A percentile compares a stretch with the other conserved stretches of the same genome.
phyloP scores from a whole-genome alignment of 2,329 filamentous ascomycete genomes.

The Xylariaceae sp. region DNA sequence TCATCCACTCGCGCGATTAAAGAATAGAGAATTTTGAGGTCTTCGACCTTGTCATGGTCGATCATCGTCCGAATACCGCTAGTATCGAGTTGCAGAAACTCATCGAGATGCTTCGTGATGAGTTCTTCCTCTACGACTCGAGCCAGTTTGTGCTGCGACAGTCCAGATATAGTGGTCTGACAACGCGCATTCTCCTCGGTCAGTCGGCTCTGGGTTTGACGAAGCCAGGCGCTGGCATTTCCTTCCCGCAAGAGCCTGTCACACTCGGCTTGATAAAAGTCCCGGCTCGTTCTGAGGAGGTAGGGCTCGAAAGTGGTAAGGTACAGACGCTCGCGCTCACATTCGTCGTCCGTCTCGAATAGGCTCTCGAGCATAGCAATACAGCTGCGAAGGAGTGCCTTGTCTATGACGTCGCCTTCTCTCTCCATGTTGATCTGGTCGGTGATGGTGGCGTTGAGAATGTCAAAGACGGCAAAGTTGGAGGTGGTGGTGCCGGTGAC shows the following conservation, averaged over 20 bases:
- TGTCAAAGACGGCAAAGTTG: conserved; percentile 60
- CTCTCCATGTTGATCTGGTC: conserved; percentile 93
- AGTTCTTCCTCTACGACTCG: conserved; percentile 77
- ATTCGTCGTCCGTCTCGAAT: conserved; percentile 77
- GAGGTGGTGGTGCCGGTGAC: conserved; percentile 39
- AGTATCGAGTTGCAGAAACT: conserved; percentile 79
- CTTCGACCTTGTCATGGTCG: conserved; percentile 77
- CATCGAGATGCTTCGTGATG: conserved; percentile 72
- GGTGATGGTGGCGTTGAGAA: conserved; percentile 78
- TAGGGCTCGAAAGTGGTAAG: conserved; percentile 76
- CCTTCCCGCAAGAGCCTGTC: conserved; percentile 70
- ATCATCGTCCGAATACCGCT: conserved; percentile 89
- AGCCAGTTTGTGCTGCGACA: conserved; percentile 71
- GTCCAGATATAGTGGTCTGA: conserved; percentile 71
- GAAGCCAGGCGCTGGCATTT: conserved; percentile 79
- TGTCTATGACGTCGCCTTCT: conserved; percentile 84
- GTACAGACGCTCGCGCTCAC: conserved; percentile 79
- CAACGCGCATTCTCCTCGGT: conserved; percentile 81
- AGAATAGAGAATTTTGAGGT: conserved; percentile 77
- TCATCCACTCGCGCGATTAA: conserved; percentile 75
- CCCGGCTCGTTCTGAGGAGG: conserved; percentile 67
- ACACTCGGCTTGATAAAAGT: conserved; percentile 76
- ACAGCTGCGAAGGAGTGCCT: conserved; percentile 76
- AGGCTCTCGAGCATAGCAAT: conserved; percentile 86
- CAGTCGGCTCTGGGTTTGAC: conserved; percentile 70